Evolutionary conservation across 106 monocot species (phyloP).

Genomic region (Platanthera zijinensis): DNA sequence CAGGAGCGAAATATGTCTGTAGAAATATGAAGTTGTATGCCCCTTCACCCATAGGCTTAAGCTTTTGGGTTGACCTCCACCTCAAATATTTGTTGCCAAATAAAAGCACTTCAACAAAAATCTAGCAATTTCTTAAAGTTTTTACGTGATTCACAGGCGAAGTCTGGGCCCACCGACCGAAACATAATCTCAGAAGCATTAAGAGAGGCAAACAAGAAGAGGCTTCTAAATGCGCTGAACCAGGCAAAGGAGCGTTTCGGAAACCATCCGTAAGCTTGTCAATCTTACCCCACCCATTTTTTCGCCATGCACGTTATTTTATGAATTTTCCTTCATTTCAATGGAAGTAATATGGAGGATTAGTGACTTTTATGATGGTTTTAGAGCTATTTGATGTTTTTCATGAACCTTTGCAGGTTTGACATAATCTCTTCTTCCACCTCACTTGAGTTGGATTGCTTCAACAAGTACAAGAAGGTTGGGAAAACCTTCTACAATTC

Average conservation of each 20-base stretch:
- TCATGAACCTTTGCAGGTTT: slow-evolving; percentile 21
- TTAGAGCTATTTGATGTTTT: background rate
- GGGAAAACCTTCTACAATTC: slow-evolving; percentile 87
- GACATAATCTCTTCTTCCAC: slow-evolving; percentile 26
- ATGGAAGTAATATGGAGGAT: background rate
- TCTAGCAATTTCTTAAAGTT: background rate
- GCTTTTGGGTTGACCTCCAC: no score
- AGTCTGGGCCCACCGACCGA: slow-evolving; percentile 23
- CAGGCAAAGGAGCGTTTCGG: slow-evolving; percentile 45
- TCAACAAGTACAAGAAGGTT: slow-evolving; percentile 59
- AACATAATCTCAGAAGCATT: slow-evolving; percentile 53
- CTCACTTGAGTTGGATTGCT: slow-evolving; percentile 76
- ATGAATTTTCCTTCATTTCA: background rate
- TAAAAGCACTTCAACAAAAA: background rate
- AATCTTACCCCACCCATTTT: background rate
- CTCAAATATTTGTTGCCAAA: background rate
- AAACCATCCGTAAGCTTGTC: slow-evolving; percentile 42
- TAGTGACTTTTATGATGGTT: background rate
- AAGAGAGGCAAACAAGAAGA: slow-evolving; percentile 56
- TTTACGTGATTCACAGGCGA: slow-evolving; percentile 18
- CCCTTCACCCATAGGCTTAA: no score
- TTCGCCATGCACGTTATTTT: background rate
- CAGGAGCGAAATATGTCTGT: background rate
- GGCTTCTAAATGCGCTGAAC: slow-evolving; percentile 49
- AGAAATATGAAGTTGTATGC: background rate